Percentiles rank a stretch among this genome's conserved stretches.
Conservation (phyloP, 139 green algal genomes). For the Chlamydomonas sp. region DNA sequence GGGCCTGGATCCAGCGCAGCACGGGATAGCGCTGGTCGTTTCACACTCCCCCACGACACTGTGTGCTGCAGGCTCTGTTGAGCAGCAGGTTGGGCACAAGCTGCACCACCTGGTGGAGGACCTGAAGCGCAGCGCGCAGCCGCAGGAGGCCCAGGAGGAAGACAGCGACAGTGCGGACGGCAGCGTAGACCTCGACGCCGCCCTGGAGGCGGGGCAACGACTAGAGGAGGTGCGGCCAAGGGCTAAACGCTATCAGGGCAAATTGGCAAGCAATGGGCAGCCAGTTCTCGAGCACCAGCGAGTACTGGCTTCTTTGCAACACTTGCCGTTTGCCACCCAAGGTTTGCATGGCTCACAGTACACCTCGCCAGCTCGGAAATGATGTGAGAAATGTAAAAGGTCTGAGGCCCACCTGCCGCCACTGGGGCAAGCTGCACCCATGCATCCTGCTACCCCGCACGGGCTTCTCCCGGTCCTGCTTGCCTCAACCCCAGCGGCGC, state of each 20-base stretch:
- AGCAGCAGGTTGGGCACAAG: slow-evolving; percentile 60
- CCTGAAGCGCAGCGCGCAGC: slow-evolving; percentile 5
- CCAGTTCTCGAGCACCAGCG: too few relatives aligned
- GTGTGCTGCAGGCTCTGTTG: slow-evolving; percentile 48
- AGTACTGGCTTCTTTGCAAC: too few relatives aligned
- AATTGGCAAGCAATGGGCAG: too few relatives aligned
- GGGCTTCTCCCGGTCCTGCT: neutral
- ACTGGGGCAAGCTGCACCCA: neutral
- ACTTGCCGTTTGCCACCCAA: too few relatives aligned
- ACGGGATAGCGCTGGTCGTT: too few relatives aligned
- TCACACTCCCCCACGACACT: neutral
- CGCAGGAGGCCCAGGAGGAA: too few relatives aligned
- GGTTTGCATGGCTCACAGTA: too few relatives aligned
- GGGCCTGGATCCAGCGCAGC: too few relatives aligned
- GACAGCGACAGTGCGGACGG: neutral
- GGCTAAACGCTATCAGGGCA: too few relatives aligned
- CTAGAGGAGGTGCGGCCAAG: slow-evolving; percentile 5
- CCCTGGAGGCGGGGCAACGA: slow-evolving; percentile 17
- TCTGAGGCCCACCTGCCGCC: slow-evolving; percentile 32
- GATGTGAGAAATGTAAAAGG: slow-evolving; percentile 41
- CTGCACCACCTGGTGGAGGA: slow-evolving; percentile 39
- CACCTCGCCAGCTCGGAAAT: slow-evolving; percentile 9
- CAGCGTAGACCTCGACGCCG: slow-evolving; percentile 38
- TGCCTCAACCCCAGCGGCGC: slow-evolving; percentile 22
- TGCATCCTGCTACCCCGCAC: neutral